Evolutionary conservation across 768 basidiomycete species (phyloP).

Genomic region (Agaricus blazei): DNA sequence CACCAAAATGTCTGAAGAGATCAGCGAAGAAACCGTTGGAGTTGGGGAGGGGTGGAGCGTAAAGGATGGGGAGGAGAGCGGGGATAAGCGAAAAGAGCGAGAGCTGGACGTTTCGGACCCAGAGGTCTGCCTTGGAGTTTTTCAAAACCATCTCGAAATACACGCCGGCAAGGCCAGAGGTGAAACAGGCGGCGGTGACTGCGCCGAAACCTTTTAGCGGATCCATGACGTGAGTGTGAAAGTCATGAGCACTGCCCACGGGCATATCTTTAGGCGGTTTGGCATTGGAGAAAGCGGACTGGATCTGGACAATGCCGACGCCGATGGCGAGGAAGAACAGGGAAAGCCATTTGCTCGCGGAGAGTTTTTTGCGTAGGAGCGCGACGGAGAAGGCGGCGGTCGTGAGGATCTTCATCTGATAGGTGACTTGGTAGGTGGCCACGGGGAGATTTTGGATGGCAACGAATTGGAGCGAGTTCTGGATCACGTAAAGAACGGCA

Average conservation of each 20-base stretch:
- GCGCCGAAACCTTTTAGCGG: slow-evolving; percentile 85
- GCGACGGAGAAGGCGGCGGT: slow-evolving; percentile 90
- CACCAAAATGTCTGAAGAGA: slow-evolving; percentile 83
- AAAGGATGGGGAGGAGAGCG: slow-evolving; percentile 78
- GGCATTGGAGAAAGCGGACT: slow-evolving; percentile 42
- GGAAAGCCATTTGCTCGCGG: slow-evolving; percentile 77
- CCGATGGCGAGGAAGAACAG: slow-evolving; percentile 87
- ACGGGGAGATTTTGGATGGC: slow-evolving; percentile 94
- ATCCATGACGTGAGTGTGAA: slow-evolving; percentile 72
- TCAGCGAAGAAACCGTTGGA: slow-evolving; percentile 47
- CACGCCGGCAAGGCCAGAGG: slow-evolving; percentile 92
- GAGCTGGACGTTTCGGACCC: slow-evolving; percentile 96
- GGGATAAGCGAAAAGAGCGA: slow-evolving; percentile 93
- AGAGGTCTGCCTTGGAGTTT: slow-evolving; percentile 82
- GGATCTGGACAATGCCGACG: slow-evolving; percentile 93
- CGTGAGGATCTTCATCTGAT: slow-evolving; percentile 98
- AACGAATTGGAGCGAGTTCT: slow-evolving; percentile 96
- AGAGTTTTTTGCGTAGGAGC: slow-evolving; percentile 72
- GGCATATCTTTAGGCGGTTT: slow-evolving; percentile 23
- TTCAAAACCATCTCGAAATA: slow-evolving; percentile 99
- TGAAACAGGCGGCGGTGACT: slow-evolving; percentile 87
- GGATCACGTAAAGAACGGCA: slow-evolving; percentile 91
- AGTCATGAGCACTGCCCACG: slow-evolving; percentile 69
- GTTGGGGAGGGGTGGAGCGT: slow-evolving; percentile 32
- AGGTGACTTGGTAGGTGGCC: slow-evolving; percentile 96